phyloP scores from a whole-genome alignment of 805 yeast species.

The Ogataea corticis region DNA sequence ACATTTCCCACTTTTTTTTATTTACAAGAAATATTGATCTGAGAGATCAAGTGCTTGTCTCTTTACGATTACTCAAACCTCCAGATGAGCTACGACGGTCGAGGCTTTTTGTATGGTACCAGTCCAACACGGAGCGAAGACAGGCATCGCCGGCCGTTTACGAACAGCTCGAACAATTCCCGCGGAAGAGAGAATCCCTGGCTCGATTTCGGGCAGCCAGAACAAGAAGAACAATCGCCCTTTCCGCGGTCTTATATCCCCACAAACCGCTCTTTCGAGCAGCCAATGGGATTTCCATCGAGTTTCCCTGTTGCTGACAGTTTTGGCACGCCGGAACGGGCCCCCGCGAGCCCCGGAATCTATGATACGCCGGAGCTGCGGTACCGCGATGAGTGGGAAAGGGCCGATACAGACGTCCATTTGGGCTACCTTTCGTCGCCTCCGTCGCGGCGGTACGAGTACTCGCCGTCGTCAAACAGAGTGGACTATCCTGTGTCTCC shows the following conservation, averaged over 20 bases:
- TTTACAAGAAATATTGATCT: neutral
- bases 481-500: conserved; percentile 26
- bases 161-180: neutral
- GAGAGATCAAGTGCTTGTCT: too few species aligned
- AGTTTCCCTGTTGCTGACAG: neutral
- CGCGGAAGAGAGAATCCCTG: conserved; percentile 19
- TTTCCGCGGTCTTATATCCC: conserved; percentile 11
- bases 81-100: conserved; percentile 2
- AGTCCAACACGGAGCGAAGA: neutral
- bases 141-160: neutral
- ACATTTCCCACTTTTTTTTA: conserved; percentile 3
- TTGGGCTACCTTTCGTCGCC: conserved; percentile 14
- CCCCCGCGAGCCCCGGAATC: conserved; percentile 4
- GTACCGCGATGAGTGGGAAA: conserved; percentile 6
- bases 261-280: conserved; percentile 7
- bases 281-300: conserved; percentile 16
- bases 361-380: conserved; percentile 12
- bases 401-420: conserved; percentile 8
- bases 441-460: conserved; percentile 14
- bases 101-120: neutral
- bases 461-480: conserved; percentile 22
- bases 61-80: too few species aligned
- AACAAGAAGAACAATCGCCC: conserved; percentile 2
- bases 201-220: conserved; percentile 2
- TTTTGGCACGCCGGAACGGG: conserved; percentile 9